Conservation (phyloP, 2,329 filamentous ascomycete species). For the Xylaria sp. region DNA sequence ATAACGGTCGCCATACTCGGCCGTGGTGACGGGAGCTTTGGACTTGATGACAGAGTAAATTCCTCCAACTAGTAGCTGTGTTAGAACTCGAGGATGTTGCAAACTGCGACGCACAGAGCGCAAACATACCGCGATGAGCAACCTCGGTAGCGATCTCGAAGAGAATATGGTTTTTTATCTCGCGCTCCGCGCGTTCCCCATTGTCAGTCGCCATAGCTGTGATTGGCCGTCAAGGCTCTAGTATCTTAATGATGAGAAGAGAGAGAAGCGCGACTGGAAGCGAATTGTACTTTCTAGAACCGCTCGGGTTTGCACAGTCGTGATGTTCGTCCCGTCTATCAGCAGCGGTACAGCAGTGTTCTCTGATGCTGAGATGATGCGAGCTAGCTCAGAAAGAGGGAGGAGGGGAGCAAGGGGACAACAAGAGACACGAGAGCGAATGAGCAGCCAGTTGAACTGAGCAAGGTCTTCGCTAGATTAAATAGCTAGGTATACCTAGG, state of each 20-base stretch:
- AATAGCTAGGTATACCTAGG: background rate
- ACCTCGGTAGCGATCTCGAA: conserved; percentile 98
- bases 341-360: background rate
- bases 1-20: conserved; percentile 97
- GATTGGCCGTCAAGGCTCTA: conserved; percentile 11
- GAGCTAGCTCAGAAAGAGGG: background rate
- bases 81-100: conserved; percentile 29
- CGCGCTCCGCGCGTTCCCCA: conserved; percentile 55
- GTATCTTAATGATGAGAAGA: background rate
- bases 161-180: conserved; percentile 93
- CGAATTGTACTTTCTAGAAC: background rate
- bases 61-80: conserved; percentile 73
- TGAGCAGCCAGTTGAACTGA: conserved; percentile 1
- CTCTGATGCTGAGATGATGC: background rate
- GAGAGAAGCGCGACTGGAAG: background rate
- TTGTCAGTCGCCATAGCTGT: conserved; percentile 54
- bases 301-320: background rate
- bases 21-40: conserved; percentile 95
- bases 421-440: conserved; percentile 6
- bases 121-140: conserved; percentile 81
- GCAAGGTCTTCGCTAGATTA: conserved; percentile 14
- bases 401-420: background rate
- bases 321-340: background rate
- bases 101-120: conserved; percentile 1
- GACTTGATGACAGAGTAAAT: conserved; percentile 99